Evolutionary conservation across 176 grass and related monocot species (phyloP).

Genomic region (Hordeum vulgare): MorexV3_pseudomolecules_assembly NC_058518.1:57919225-57919724

Average conservation of each 20-base stretch:
- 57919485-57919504: slow-evolving; percentile 32
- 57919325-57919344: slow-evolving; percentile 86
- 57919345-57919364: slow-evolving; percentile 72
- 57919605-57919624: slow-evolving; percentile 44
- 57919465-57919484: slow-evolving; percentile 72
- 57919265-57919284: slow-evolving; percentile 81
- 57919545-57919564: neutral
- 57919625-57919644: slow-evolving; percentile 65
- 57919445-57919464: slow-evolving; percentile 61
- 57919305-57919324: slow-evolving; percentile 68
- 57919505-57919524: neutral
- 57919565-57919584: neutral
- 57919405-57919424: slow-evolving; percentile 77
- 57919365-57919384: slow-evolving; percentile 72
- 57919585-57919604: slow-evolving; percentile 54
- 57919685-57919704: slow-evolving; percentile 31
- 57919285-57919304: slow-evolving; percentile 87
- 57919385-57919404: slow-evolving; percentile 62
- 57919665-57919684: slow-evolving; percentile 22
- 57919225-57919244: slow-evolving; percentile 78
- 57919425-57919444: slow-evolving; percentile 70
- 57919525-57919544: neutral
- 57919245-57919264: slow-evolving; percentile 78
- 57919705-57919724: slow-evolving; percentile 28
- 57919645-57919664: slow-evolving; percentile 57